Conservation (phyloP, 768 basidiomycete species). For the Plicaturopsis crispa region DNA sequence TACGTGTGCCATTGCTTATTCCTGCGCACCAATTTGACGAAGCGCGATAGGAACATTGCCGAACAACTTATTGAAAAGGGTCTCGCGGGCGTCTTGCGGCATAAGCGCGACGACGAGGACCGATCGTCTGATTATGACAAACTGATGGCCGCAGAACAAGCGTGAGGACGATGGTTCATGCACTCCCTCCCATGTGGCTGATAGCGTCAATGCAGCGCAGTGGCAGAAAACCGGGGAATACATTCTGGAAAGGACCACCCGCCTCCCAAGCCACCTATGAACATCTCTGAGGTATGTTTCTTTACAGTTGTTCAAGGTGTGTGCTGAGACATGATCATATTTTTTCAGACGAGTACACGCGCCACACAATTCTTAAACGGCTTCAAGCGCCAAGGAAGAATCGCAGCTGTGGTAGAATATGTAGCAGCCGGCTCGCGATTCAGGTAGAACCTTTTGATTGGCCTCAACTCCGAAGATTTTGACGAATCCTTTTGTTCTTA, state of each 20-base stretch:
- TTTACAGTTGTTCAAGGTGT: no score
- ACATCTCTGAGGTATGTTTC: slow-evolving; percentile 77
- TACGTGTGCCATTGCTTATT: slow-evolving; percentile 17
- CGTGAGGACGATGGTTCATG: slow-evolving; percentile 37
- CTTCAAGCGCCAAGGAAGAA: slow-evolving; percentile 83
- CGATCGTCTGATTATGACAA: slow-evolving; percentile 95
- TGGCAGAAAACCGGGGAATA: slow-evolving; percentile 70
- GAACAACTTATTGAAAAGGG: slow-evolving; percentile 94
- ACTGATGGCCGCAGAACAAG: slow-evolving; percentile 89
- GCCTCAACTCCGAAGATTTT: no score
- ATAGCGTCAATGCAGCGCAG: slow-evolving; percentile 53
- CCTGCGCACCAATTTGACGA: not conserved
- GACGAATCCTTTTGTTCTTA: no score
- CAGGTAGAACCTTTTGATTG: no score
- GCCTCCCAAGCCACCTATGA: slow-evolving; percentile 72
- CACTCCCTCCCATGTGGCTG: slow-evolving; percentile 1
- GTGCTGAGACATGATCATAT: no score
- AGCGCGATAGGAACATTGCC: slow-evolving; percentile 67
- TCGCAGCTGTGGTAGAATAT: slow-evolving; percentile 86
- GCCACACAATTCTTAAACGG: slow-evolving; percentile 84
- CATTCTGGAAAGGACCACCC: slow-evolving; percentile 90
- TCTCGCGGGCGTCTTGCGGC: slow-evolving; percentile 81
- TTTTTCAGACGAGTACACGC: slow-evolving; percentile 49
- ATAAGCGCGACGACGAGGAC: slow-evolving; percentile 93
- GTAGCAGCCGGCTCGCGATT: slow-evolving; percentile 93